Conservation (phyloP, 2,329 filamentous ascomycete species). For the Microcyclosporella mali region DNA sequence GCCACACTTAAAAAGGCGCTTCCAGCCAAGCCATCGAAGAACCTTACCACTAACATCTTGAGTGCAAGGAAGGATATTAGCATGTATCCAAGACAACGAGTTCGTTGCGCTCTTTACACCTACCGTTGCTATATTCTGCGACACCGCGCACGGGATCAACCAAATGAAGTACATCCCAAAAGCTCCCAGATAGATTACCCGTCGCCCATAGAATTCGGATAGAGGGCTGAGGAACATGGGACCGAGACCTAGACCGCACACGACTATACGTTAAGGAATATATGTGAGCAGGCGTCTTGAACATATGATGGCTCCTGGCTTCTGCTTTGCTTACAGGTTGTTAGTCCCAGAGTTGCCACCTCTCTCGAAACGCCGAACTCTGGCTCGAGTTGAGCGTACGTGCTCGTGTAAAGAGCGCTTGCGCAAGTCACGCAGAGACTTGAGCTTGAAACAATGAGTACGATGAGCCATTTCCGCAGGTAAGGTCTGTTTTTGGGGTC, state of each 20-base stretch:
- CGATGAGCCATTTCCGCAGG: conserved; percentile 71
- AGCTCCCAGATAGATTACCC: conserved; percentile 61
- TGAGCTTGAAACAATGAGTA: conserved; percentile 64
- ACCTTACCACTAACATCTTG: conserved; percentile 67
- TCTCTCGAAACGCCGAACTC: conserved; percentile 68
- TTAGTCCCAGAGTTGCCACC: conserved; percentile 73
- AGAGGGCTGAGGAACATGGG: conserved; percentile 56
- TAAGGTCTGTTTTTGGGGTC: conserved; percentile 65
- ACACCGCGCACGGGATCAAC: conserved; percentile 60
- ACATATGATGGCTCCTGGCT: too few relatives aligned
- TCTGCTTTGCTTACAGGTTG: too few relatives aligned
- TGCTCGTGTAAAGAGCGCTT: conserved; percentile 77
- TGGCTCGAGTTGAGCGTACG: conserved; percentile 67
- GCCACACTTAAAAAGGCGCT: conserved; percentile 60
- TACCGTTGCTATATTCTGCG: conserved; percentile 55
- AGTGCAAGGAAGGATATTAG: conserved; percentile 59
- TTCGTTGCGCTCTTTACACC: too few relatives aligned
- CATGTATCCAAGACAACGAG: too few relatives aligned
- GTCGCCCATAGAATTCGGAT: conserved; percentile 61
- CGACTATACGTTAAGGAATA: too few relatives aligned
- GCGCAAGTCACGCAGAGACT: conserved; percentile 80
- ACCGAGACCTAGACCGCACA: conserved; percentile 53
- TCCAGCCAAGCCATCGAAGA: conserved; percentile 68
- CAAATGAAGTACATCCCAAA: conserved; percentile 57
- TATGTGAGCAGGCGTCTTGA: too few relatives aligned